Evolutionary conservation across 495 filamentous ascomycete genomes (phyloP).

Genomic region (Aspergillus nanangensis): DNA sequence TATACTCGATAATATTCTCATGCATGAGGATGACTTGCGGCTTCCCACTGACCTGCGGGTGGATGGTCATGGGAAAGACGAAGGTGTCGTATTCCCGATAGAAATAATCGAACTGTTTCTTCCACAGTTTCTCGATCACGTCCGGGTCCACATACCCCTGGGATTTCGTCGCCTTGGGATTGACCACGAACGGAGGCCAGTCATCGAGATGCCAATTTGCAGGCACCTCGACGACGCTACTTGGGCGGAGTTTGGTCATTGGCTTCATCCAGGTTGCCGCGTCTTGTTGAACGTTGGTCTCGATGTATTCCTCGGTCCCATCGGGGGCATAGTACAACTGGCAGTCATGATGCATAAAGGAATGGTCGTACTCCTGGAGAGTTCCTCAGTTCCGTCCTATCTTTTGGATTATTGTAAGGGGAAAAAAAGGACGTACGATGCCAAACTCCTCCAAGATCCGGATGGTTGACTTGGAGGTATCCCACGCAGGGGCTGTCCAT

Average conservation of each 20-base stretch:
- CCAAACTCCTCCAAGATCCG: background rate
- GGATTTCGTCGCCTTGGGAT: too few species aligned
- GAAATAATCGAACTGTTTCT: constrained; percentile 55
- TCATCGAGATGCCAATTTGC: constrained; percentile 67
- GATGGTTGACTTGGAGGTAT: background rate
- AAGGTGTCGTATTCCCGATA: constrained; percentile 60
- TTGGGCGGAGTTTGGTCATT: constrained; percentile 44
- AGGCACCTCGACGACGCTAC: constrained; percentile 60
- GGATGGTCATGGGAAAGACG: constrained; percentile 40
- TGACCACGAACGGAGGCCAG: constrained; percentile 56
- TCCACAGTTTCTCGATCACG: constrained; percentile 54
- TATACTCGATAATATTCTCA: background rate
- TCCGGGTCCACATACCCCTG: constrained; percentile 56
- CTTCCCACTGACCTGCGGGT: background rate
- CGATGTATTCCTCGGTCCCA: constrained; percentile 55
- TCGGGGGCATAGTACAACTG: constrained; percentile 59
- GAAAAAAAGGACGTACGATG: constrained; percentile 16
- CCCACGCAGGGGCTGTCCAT: constrained; percentile 44
- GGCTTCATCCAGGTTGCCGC: constrained; percentile 67
- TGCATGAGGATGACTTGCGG: too few species aligned
- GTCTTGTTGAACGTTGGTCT: constrained; percentile 54
- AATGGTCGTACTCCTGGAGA: constrained; percentile 68
- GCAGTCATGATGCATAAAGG: constrained; percentile 62
- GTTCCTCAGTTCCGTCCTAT: constrained; percentile 58
- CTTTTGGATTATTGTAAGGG: constrained; percentile 48